A percentile compares a stretch with the other conserved stretches of the same genome.
phyloP scores from a whole-genome alignment of 2,329 filamentous ascomycete species.

The Ceratocystis ficicola region DNA sequence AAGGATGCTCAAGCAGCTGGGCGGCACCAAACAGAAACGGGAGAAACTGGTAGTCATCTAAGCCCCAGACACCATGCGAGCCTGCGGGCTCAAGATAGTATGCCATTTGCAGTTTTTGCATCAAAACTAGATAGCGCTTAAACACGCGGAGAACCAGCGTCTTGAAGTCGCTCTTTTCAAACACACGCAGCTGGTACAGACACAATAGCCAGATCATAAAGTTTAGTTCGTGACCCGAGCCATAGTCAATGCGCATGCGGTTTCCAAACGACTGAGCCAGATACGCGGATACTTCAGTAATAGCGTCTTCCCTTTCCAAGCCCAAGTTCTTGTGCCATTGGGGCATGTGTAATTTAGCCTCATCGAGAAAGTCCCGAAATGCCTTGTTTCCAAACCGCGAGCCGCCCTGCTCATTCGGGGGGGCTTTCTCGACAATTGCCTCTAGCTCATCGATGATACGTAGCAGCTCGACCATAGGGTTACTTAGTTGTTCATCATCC shows the following conservation, averaged over 20 bases:
- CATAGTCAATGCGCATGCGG: conserved; percentile 80
- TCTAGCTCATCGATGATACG: conserved; percentile 59
- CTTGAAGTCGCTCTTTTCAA: conserved; percentile 56
- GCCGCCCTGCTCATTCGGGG: conserved; percentile 73
- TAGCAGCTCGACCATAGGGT: conserved; percentile 51
- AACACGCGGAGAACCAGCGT: conserved; percentile 68
- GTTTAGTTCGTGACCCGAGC: conserved; percentile 93
- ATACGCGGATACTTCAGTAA: conserved; percentile 66
- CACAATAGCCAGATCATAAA: conserved; percentile 96
- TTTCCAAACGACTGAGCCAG: conserved; percentile 78
- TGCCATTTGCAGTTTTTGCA: conserved; percentile 76
- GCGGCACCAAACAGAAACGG: conserved; percentile 91
- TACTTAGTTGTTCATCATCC: conserved; percentile 44
- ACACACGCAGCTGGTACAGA: conserved; percentile 62
- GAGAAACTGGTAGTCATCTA: conserved; percentile 95
- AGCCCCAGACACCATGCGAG: conserved; percentile 93
- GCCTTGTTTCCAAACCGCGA: conserved; percentile 91
- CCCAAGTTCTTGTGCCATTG: conserved; percentile 55
- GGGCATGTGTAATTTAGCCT: conserved; percentile 43
- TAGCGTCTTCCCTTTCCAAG: conserved; percentile 39
- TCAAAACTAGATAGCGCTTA: conserved; percentile 66
- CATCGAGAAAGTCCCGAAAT: conserved; percentile 71
- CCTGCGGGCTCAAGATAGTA: conserved; percentile 97
- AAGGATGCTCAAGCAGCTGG: conserved; percentile 75
- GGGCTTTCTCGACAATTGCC: conserved; percentile 52